phyloP scores from a whole-genome alignment of 1,284 basidiomycete species.

The Sphaerobolus stellatus region DNA sequence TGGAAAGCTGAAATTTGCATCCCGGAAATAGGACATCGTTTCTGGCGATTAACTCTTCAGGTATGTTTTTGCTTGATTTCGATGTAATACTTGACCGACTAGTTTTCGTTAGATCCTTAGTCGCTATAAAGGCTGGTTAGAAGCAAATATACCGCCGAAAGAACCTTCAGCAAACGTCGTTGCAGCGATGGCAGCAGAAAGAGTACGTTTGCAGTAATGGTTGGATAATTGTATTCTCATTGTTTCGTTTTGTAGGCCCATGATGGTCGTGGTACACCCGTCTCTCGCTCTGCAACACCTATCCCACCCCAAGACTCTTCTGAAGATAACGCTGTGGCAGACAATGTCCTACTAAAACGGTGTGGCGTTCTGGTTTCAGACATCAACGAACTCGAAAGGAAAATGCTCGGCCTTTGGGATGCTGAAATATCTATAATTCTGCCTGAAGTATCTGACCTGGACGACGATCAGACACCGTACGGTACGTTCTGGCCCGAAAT shows the following conservation, averaged over 20 bases:
- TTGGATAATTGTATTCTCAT: not conserved
- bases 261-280: conserved; percentile 17
- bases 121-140: conserved; percentile 76
- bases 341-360: conserved; percentile 61
- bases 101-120: conserved; percentile 63
- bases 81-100: conserved; percentile 4
- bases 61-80: conserved; percentile 36
- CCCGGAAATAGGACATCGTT: conserved; percentile 75
- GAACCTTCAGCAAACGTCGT: conserved; percentile 35
- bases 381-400: conserved; percentile 53
- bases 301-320: conserved; percentile 46
- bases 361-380: conserved; percentile 66
- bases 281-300: conserved; percentile 53
- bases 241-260: not conserved
- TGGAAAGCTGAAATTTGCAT: conserved; percentile 87
- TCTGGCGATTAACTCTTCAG: conserved; percentile 89
- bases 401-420: conserved; percentile 56
- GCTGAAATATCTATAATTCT: conserved; percentile 66
- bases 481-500: conserved; percentile 37
- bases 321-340: conserved; percentile 54
- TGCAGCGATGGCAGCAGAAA: conserved; percentile 34
- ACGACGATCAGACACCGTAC: conserved; percentile 45
- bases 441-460: conserved; percentile 38
- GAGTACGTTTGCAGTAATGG: conserved; percentile 22
- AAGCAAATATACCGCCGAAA: conserved; percentile 42